Base-by-base conservation (phyloP, 169 alveolate genomes). In the Amoebophrya sp. region DNA sequence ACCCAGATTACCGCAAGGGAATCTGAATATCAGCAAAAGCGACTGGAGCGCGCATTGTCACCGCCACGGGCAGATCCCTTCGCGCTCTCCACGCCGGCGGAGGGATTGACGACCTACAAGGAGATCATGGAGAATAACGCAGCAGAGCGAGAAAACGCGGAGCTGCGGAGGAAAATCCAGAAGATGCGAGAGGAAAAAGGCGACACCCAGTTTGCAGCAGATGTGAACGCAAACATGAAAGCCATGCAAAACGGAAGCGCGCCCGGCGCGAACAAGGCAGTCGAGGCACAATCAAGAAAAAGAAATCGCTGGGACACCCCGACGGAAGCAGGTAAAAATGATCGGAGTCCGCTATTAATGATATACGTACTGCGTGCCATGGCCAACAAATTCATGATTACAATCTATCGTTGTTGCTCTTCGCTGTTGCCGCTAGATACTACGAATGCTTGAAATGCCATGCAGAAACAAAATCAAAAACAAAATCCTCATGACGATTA, bases 51-150 rank as follows among this genome's bases (percentile, higher is more conserved):
- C 40, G 53, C 54, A 91, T 89, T 92, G 23, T 92, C 93, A 25
- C 93, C 93, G 38, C 91, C 88, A 32, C 93, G 93, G 54, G 93
- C 93, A n/a, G 93, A 92, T 77, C 91, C 93, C n/a, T 92, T 92
- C 40, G 93, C 93, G 33, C 91, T 47, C 55, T 55, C 91, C 55
- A 92, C 93, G 53, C 93, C 93, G 1, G 93, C 93, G 39, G 91
- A 91, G 39, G 93, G 89, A 77, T 89, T 92, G 89, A 40, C 53
- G 83, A 89, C 93, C 83, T 92, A 92, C 83, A 40, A 92, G 93
- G 93, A 92, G 40, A 91, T 92, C 77, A 92, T 92, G 93, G 90
- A 83, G 35, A 91, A 91, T 47, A 90, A 88, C 77, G 91, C 89
- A 40, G 40, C 89, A 90, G 93, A 92, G 90, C 88, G 89, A 40